These are phyloP conservation scores for Polytrichum formosum DNA, from an alignment of 225 moss, liverwort and hornwort species.

Conservation along the genomic window DNA sequence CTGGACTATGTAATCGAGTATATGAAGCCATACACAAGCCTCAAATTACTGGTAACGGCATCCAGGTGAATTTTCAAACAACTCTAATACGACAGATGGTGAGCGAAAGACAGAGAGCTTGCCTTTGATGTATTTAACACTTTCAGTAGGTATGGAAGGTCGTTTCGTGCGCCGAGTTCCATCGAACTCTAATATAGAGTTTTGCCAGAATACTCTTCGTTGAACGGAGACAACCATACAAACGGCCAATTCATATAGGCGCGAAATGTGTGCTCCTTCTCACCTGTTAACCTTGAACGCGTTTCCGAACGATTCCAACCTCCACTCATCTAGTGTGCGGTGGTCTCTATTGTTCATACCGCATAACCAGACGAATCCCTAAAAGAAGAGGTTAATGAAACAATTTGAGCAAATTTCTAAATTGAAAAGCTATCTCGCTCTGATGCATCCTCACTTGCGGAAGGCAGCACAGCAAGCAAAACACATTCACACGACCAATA, in stretches of 20 bases:
- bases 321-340: not conserved
- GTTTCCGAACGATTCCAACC: not conserved
- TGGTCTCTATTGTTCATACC: not conserved
- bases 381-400: not conserved
- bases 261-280: not conserved
- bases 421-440: not conserved
- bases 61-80: not conserved
- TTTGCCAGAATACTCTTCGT: not conserved
- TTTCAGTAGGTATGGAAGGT: constrained; percentile 29
- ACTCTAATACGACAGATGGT: not conserved
- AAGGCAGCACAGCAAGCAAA: not conserved
- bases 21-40: not conserved
- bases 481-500: not conserved
- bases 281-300: not conserved
- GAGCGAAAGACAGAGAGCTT: constrained; percentile 12
- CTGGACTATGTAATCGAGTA: not conserved
- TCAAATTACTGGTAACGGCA: not conserved
- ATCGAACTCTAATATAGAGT: constrained; percentile 18
- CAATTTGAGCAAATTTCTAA: not conserved
- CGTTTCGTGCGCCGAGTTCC: constrained; percentile 14
- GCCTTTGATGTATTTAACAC: constrained; percentile 36
- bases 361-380: not conserved
- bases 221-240: not conserved
- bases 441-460: not conserved
- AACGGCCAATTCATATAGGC: not conserved